These are phyloP conservation scores for Posidonia oceanica DNA, from an alignment of 116 monocot species.

Conservation along the genomic window DNA sequence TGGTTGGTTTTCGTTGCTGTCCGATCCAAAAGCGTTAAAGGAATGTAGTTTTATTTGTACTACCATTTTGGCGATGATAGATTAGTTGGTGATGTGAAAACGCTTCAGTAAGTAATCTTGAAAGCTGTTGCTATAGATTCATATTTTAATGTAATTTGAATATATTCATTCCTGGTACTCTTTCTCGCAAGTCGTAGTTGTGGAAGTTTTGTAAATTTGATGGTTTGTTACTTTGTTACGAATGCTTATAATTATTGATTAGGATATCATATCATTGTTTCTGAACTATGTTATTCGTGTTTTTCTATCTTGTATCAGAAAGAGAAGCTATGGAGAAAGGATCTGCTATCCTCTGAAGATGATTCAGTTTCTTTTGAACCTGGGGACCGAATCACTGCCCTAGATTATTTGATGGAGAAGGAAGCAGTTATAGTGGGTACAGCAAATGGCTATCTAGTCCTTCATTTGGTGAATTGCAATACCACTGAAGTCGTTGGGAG, in stretches of 20 bases:
- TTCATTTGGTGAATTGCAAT: conserved; percentile 40
- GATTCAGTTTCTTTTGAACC: conserved; percentile 33
- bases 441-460: conserved; percentile 45
- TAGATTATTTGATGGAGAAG: conserved; percentile 92
- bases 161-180: no score
- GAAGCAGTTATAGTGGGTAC: conserved; percentile 76
- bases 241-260: neutral
- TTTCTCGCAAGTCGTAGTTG: no score
- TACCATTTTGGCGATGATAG: no score
- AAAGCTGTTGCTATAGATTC: no score
- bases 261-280: neutral
- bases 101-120: no score
- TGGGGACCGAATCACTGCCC: conserved; percentile 48
- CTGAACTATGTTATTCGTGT: neutral
- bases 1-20: no score
- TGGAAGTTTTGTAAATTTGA: no score
- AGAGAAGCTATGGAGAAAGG: conserved; percentile 32
- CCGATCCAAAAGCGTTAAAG: no score
- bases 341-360: conserved; percentile 15
- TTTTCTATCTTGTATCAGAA: conserved; percentile 15
- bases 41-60: no score
- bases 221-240: no score
- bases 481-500: conserved; percentile 70
- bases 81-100: no score
- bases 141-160: no score